Conservation (phyloP, 2,329 filamentous ascomycete species). For the Ophiostoma ulmi region DNA sequence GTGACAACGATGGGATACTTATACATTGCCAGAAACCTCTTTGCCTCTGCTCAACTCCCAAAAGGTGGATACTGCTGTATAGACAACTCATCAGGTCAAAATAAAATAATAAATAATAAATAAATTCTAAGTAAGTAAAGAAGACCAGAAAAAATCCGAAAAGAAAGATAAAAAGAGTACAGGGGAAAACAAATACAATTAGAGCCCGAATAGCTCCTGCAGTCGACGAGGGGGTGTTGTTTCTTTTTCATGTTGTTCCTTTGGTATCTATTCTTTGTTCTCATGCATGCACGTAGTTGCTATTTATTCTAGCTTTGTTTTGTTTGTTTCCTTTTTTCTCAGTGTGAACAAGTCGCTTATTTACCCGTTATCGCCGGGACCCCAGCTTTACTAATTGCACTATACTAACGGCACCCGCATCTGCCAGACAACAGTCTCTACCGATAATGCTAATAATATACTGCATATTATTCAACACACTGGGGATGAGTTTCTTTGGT, state of each 20-base stretch:
- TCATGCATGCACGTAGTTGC: not conserved
- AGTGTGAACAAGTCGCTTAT: not conserved
- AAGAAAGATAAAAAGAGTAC: no score
- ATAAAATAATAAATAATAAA: not conserved
- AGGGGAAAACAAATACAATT: not conserved
- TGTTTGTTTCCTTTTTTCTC: not conserved
- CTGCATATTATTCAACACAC: not conserved
- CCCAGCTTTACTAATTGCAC: not conserved
- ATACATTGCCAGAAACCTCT: conserved; percentile 9
- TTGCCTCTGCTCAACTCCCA: conserved; percentile 4
- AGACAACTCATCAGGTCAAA: conserved; percentile 13
- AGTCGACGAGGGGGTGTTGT: not conserved
- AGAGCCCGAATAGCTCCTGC: not conserved
- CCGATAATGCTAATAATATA: not conserved
- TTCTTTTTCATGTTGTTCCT: not conserved
- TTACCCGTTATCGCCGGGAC: not conserved
- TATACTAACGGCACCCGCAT: not conserved
- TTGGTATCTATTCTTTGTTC: not conserved
- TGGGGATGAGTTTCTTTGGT: not conserved
- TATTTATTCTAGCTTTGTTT: not conserved
- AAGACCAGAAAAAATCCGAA: not conserved
- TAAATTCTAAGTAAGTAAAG: not conserved
- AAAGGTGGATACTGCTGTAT: conserved; percentile 14
- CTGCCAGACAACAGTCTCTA: not conserved
- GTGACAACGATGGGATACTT: conserved; percentile 9